Conservation (phyloP, 768 basidiomycete genomes). For the Boletus pseudo-olivaceus region DNA sequence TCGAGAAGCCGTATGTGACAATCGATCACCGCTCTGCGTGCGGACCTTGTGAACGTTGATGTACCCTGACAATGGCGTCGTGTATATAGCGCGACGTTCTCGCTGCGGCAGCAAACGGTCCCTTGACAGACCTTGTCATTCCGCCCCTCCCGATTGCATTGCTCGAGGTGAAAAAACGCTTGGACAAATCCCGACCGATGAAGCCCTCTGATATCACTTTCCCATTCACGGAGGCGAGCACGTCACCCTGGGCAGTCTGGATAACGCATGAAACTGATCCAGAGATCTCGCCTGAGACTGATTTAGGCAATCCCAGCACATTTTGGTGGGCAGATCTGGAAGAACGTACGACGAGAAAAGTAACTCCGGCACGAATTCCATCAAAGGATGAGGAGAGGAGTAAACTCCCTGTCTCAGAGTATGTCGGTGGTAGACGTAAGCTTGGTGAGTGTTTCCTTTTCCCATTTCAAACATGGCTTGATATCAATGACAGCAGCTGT, state of each 20-base stretch:
- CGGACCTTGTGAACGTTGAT: too few species aligned
- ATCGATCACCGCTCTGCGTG: too few species aligned
- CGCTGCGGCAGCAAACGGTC: background rate
- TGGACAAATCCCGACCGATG: background rate
- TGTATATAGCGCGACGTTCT: background rate
- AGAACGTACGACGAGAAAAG: background rate
- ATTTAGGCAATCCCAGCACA: conserved; percentile 2
- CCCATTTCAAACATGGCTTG: background rate
- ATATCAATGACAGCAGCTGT: background rate
- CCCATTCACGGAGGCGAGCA: background rate
- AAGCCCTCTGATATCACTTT: background rate
- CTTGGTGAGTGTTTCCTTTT: background rate
- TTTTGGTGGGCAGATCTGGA: conserved; percentile 10
- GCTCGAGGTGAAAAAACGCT: conserved; percentile 1
- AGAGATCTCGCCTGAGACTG: background rate
- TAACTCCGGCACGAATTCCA: background rate
- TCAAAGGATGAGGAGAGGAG: background rate
- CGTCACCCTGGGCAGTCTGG: background rate
- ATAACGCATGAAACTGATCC: background rate
- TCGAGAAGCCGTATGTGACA: conserved; percentile 6
- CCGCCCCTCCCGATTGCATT: conserved; percentile 1
- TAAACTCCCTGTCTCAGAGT: background rate
- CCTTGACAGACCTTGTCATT: background rate
- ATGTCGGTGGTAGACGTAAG: too few species aligned
- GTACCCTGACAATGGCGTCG: too few species aligned